phyloP scores from a whole-genome alignment of 108 stramenopile genomes.

The Discostella stelligeroides region DNA sequence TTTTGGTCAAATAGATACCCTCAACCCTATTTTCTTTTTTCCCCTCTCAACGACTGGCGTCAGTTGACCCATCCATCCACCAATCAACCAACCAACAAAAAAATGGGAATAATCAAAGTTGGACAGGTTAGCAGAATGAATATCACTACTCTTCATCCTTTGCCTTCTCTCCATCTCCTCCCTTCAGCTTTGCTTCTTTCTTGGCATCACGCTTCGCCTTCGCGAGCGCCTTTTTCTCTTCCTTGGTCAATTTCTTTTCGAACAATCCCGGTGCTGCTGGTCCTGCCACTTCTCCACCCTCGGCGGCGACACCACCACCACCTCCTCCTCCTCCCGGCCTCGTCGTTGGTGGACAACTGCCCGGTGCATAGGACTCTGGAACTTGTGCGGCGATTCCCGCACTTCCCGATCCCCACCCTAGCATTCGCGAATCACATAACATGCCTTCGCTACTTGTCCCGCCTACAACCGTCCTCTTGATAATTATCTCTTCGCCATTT shows the following conservation, averaged over 20 bases:
- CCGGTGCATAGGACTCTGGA: conserved; percentile 61
- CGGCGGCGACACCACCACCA: conserved; percentile 1
- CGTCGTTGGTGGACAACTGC: conserved; percentile 67
- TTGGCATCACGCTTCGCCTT: conserved; percentile 67
- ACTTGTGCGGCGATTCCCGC: conserved; percentile 81
- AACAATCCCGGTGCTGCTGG: conserved; percentile 54
- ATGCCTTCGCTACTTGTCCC: conserved; percentile 84
- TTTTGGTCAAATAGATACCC: too few species aligned
- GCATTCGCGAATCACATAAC: conserved; percentile 89
- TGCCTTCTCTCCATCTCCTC: conserved; percentile 11
- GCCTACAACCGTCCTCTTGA: conserved; percentile 81
- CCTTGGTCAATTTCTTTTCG: conserved; percentile 88
- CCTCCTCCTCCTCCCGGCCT: conserved; percentile 61
- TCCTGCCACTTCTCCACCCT: conserved; percentile 16
- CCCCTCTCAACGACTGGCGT: too few species aligned
- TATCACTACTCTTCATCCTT: neutral
- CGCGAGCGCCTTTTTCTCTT: conserved; percentile 88
- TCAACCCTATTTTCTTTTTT: too few species aligned
- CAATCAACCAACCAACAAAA: too few species aligned
- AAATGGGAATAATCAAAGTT: too few species aligned
- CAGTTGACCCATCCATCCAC: too few species aligned
- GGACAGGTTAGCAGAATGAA: too few species aligned
- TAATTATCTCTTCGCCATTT: conserved; percentile 64
- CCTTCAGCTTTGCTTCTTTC: conserved; percentile 59
- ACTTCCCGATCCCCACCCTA: conserved; percentile 84